Percentiles rank a stretch among this genome's conserved stretches.
phyloP scores from a whole-genome alignment of 2,329 filamentous ascomycete species.

The Ophiocordyceps camponoti-leonardi region DNA sequence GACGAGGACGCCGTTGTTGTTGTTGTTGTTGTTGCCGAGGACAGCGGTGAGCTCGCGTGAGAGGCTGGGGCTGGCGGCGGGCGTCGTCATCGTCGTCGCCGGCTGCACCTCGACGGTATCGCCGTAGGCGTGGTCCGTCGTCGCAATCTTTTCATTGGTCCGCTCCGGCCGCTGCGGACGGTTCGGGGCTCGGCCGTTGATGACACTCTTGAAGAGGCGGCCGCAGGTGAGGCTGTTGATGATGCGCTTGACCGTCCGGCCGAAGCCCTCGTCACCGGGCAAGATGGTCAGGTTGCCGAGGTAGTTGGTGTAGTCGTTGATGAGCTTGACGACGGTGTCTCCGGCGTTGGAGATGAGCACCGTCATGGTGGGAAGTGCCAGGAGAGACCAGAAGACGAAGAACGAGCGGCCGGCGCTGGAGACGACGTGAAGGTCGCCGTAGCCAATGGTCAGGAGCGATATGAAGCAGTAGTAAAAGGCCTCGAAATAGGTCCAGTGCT shows the following conservation, averaged over 20 bases:
- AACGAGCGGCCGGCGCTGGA: slow-evolving; percentile 67
- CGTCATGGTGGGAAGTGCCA: slow-evolving; percentile 77
- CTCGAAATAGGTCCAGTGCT: slow-evolving; percentile 59
- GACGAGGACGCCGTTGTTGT: neutral
- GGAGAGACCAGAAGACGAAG: slow-evolving; percentile 83
- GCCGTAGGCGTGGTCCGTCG: slow-evolving; percentile 5
- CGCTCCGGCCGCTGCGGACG: slow-evolving; percentile 1
- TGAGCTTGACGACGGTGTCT: slow-evolving; percentile 57
- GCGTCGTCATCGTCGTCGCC: neutral
- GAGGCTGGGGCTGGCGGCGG: neutral
- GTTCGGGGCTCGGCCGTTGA: neutral
- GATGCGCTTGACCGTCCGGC: slow-evolving; percentile 25
- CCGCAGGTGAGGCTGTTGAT: slow-evolving; percentile 25
- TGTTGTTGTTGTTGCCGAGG: neutral
- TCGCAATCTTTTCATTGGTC: neutral
- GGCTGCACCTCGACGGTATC: neutral
- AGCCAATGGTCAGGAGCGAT: slow-evolving; percentile 70
- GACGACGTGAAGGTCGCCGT: slow-evolving; percentile 63
- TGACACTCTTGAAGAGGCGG: slow-evolving; percentile 15
- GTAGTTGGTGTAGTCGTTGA: slow-evolving; percentile 36
- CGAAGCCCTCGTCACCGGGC: slow-evolving; percentile 34
- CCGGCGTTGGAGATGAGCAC: slow-evolving; percentile 71
- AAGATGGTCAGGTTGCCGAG: slow-evolving; percentile 44
- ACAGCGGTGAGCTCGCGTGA: neutral
- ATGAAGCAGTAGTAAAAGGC: slow-evolving; percentile 77